phyloP scores from a whole-genome alignment of 176 grass and related monocot genomes.

The Stipa capillata region DNA sequence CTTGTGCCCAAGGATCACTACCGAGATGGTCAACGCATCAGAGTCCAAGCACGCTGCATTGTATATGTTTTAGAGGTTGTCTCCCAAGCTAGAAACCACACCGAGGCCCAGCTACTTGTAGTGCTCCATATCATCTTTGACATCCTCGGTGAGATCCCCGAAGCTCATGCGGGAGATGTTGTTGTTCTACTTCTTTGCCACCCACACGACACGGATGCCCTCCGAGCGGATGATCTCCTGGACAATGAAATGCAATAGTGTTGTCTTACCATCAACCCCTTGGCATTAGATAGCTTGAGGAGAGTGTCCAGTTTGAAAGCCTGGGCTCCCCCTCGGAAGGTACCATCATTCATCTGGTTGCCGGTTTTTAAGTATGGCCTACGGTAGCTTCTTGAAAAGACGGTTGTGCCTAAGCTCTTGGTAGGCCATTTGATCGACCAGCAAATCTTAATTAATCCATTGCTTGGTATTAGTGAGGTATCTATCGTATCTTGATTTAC shows the following conservation, averaged over 20 bases:
- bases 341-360: slow-evolving; percentile 86
- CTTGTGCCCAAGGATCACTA: slow-evolving; percentile 50
- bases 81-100: slow-evolving; percentile 46
- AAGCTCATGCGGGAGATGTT: slow-evolving; percentile 25
- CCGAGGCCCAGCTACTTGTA: slow-evolving; percentile 53
- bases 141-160: slow-evolving; percentile 29
- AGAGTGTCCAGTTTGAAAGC: slow-evolving; percentile 95
- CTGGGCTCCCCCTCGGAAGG: slow-evolving; percentile 75
- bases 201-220: slow-evolving; percentile 47
- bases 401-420: slow-evolving; percentile 51
- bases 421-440: slow-evolving; percentile 46
- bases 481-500: neutral
- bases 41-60: slow-evolving; percentile 67
- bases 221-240: slow-evolving; percentile 72
- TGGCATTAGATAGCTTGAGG: slow-evolving; percentile 74
- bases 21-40: slow-evolving; percentile 51
- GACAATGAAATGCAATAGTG: slow-evolving; percentile 75
- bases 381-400: slow-evolving; percentile 79
- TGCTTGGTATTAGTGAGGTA: neutral
- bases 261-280: slow-evolving; percentile 84
- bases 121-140: slow-evolving; percentile 42
- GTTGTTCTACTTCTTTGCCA: slow-evolving; percentile 25
- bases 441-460: neutral
- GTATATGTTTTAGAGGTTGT: slow-evolving; percentile 64
- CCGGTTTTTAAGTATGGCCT: slow-evolving; percentile 90